These are phyloP conservation scores for Rhodosporidiobolus odoratus DNA, from an alignment of 768 basidiomycete genomes.

Conservation along the genomic window DNA sequence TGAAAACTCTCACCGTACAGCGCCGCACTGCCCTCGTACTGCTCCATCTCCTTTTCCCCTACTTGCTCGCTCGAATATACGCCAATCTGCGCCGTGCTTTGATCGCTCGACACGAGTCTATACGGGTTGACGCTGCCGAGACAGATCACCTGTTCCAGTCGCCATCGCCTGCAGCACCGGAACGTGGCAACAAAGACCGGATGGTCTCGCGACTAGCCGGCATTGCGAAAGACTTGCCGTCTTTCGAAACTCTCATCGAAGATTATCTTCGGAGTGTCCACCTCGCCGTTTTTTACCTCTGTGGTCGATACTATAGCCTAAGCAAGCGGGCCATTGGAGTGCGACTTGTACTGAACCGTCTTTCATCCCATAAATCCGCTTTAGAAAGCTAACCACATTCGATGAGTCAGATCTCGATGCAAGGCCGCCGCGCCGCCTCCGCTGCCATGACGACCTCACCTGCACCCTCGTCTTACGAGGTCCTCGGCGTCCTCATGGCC, in stretches of 20 bases:
- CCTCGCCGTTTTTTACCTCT: slow-evolving; percentile 43
- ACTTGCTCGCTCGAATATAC: slow-evolving; percentile 31
- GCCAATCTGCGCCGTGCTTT: slow-evolving; percentile 20
- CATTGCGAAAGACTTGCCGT: slow-evolving; percentile 31
- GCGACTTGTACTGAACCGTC: slow-evolving; percentile 37
- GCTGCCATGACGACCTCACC: background rate
- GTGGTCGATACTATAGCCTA: slow-evolving; percentile 40
- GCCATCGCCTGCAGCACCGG: slow-evolving; percentile 6
- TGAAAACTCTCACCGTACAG: slow-evolving; percentile 7
- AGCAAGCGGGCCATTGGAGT: slow-evolving; percentile 38
- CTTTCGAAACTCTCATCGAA: slow-evolving; percentile 38
- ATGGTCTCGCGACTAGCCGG: slow-evolving; percentile 7
- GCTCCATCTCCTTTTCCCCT: slow-evolving; percentile 40
- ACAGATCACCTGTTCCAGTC: slow-evolving; percentile 30
- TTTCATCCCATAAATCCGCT: background rate
- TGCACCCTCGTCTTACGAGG: slow-evolving; percentile 40
- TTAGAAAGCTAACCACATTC: too few species aligned
- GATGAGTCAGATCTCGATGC: slow-evolving; percentile 33
- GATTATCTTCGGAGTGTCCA: slow-evolving; percentile 41
- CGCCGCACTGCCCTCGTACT: slow-evolving; percentile 31
- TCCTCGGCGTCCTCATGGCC: slow-evolving; percentile 42
- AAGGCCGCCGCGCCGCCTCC: slow-evolving; percentile 22
- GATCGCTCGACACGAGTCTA: slow-evolving; percentile 11
- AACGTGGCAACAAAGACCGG: background rate
- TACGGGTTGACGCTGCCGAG: background rate